These are phyloP conservation scores for Glycyrrhiza uralensis DNA, from an alignment of 306 rosid species.

Conservation along the genomic window DNA sequence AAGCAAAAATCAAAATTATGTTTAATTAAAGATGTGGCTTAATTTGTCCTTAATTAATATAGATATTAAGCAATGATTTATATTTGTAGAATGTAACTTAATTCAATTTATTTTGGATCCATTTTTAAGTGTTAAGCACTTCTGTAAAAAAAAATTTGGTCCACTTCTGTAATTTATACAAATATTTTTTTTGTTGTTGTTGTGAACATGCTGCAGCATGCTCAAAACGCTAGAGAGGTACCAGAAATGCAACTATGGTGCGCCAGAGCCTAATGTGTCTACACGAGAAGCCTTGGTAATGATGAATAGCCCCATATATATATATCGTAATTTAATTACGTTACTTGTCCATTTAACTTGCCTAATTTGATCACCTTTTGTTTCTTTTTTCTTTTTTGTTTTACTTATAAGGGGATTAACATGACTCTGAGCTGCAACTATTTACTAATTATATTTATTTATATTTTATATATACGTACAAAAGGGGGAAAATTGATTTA, in stretches of 20 bases:
- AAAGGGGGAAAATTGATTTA: too few relatives aligned
- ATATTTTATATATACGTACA: too few relatives aligned
- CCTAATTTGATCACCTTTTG: neutral
- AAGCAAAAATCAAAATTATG: neutral
- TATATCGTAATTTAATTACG: neutral
- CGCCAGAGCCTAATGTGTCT: conserved; percentile 82
- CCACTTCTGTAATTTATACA: too few relatives aligned
- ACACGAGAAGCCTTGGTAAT: conserved; percentile 94
- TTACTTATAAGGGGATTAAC: too few relatives aligned
- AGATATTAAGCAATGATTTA: neutral
- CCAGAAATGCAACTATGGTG: conserved; percentile 96
- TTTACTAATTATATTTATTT: too few relatives aligned
- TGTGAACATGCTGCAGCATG: conserved; percentile 58
- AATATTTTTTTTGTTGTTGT: neutral
- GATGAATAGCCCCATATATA: conserved; percentile 9
- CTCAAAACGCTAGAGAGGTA: conserved; percentile 99
- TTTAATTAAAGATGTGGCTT: neutral
- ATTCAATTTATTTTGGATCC: neutral
- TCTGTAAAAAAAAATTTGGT: too few relatives aligned
- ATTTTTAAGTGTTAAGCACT: neutral
- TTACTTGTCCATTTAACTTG: neutral
- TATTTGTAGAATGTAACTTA: neutral
- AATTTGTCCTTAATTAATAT: neutral
- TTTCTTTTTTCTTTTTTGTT: too few relatives aligned
- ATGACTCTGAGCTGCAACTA: too few relatives aligned